phyloP scores from a whole-genome alignment of 1,284 basidiomycete species.

The Fomitopsis schrenkii region DNA sequence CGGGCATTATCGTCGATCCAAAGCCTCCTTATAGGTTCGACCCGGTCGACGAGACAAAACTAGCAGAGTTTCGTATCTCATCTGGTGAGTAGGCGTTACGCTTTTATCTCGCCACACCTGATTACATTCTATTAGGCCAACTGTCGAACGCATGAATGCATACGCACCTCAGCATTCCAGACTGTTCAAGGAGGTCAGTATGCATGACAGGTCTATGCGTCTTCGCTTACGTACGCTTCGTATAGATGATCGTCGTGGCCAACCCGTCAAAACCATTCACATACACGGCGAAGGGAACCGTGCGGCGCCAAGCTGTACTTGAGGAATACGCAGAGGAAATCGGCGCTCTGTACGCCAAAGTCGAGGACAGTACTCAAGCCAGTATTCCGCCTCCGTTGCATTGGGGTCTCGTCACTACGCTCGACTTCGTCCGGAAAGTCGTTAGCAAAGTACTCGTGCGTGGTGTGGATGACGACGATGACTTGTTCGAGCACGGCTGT shows the following conservation, averaged over 20 bases:
- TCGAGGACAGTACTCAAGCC: slow-evolving; percentile 20
- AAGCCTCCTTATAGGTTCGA: slow-evolving; percentile 22
- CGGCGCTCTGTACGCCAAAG: slow-evolving; percentile 18
- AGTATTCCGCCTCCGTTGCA: slow-evolving; percentile 19
- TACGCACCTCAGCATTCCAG: slow-evolving; percentile 33
- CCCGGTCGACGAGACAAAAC: slow-evolving; percentile 16
- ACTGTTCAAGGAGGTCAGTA: slow-evolving; percentile 31
- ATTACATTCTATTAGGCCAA: slow-evolving; percentile 20
- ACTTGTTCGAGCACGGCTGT: slow-evolving; percentile 40
- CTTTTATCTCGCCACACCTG: background rate
- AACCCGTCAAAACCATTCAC: slow-evolving; percentile 26
- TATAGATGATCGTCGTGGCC: slow-evolving; percentile 28
- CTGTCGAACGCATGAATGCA: slow-evolving; percentile 29
- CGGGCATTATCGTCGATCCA: slow-evolving; percentile 35
- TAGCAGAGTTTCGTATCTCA: slow-evolving; percentile 24
- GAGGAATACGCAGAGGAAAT: slow-evolving; percentile 28
- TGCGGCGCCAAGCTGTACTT: slow-evolving; percentile 21
- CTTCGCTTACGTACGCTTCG: background rate
- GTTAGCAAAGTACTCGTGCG: slow-evolving; percentile 24
- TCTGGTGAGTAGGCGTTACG: slow-evolving; percentile 27
- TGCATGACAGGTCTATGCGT: background rate
- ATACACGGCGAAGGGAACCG: slow-evolving; percentile 28
- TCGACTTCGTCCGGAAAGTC: slow-evolving; percentile 26
- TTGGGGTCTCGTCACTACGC: slow-evolving; percentile 24
- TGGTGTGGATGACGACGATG: slow-evolving; percentile 29